Percentiles rank a stretch among this genome's conserved stretches.
phyloP scores from a whole-genome alignment of 352 stramenopile genomes.

The Globisporangium alternatum region DNA sequence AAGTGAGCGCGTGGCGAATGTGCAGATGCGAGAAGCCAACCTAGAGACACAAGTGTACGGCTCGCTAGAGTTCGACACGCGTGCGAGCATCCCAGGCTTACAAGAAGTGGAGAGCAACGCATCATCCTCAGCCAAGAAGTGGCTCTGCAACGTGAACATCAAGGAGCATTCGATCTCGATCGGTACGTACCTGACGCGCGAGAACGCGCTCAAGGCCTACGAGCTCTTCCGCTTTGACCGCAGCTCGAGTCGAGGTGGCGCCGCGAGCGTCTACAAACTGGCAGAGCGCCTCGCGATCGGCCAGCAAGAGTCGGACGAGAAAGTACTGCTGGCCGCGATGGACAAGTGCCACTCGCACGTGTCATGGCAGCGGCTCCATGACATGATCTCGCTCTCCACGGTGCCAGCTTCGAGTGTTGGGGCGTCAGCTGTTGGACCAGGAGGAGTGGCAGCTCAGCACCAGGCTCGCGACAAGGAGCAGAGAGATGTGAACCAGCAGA shows the following conservation, averaged over 20 bases:
- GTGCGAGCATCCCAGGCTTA: slow-evolving; percentile 35
- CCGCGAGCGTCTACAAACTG: slow-evolving; percentile 28
- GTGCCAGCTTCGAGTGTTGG: not conserved
- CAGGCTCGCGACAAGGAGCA: not conserved
- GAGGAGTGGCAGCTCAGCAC: not conserved
- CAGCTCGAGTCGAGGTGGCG: slow-evolving; percentile 20
- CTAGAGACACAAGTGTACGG: slow-evolving; percentile 17
- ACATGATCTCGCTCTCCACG: slow-evolving; percentile 20
- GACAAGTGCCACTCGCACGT: slow-evolving; percentile 42
- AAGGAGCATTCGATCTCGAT: slow-evolving; percentile 39
- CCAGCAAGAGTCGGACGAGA: slow-evolving; percentile 29
- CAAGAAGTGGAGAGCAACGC: slow-evolving; percentile 22
- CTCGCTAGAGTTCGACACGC: slow-evolving; percentile 29
- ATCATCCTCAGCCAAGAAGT: slow-evolving; percentile 15
- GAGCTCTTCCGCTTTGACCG: slow-evolving; percentile 33
- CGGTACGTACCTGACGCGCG: slow-evolving; percentile 28
- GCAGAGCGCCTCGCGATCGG: slow-evolving; percentile 16
- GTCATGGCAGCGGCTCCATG: slow-evolving; percentile 29
- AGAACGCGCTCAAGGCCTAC: slow-evolving; percentile 47
- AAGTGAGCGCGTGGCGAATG: slow-evolving; percentile 2
- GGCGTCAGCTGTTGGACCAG: not conserved
- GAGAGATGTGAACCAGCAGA: slow-evolving; percentile 1
- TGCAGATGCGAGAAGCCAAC: not conserved
- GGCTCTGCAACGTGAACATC: slow-evolving; percentile 56
- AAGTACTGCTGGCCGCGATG: slow-evolving; percentile 37